phyloP scores from a whole-genome alignment of 257 asterid species.

The Dorcoceras hygrometricum region DNA sequence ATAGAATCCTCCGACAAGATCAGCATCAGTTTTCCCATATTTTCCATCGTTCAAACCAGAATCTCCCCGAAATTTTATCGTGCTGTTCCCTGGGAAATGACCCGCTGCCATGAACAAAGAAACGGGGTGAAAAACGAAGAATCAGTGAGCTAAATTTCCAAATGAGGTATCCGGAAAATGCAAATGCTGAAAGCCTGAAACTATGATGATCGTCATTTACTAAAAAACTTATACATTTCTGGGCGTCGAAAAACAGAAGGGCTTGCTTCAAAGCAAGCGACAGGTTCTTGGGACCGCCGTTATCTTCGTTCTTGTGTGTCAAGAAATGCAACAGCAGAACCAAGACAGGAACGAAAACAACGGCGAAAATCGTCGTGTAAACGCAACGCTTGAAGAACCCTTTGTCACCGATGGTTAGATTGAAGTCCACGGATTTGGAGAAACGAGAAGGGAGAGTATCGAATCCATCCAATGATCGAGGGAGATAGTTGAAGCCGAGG shows the following conservation, averaged over 20 bases:
- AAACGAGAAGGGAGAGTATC: slow-evolving; percentile 36
- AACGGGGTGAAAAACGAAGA: neutral
- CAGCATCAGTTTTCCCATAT: slow-evolving; percentile 24
- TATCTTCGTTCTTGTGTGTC: slow-evolving; percentile 24
- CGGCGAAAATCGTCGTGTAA: neutral
- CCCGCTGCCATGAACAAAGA: slow-evolving; percentile 40
- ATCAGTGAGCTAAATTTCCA: neutral
- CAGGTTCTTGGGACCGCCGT: slow-evolving; percentile 24
- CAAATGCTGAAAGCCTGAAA: neutral
- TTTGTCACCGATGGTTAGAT: slow-evolving; percentile 28
- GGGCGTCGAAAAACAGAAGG: slow-evolving; percentile 45
- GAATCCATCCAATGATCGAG: slow-evolving; percentile 18
- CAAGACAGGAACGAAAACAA: slow-evolving; percentile 10
- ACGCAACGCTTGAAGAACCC: slow-evolving; percentile 27
- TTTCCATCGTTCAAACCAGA: slow-evolving; percentile 53
- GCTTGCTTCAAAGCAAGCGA: slow-evolving; percentile 33
- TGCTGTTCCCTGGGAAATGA: slow-evolving; percentile 25
- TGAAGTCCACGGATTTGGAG: slow-evolving; percentile 37
- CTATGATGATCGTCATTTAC: neutral
- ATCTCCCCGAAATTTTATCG: slow-evolving; percentile 40
- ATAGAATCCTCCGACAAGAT: slow-evolving; percentile 63
- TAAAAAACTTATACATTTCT: slow-evolving; percentile 27
- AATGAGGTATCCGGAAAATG: neutral
- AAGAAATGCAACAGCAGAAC: slow-evolving; percentile 27
- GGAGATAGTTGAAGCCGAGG: slow-evolving; percentile 33